Conservation (phyloP, 2,329 filamentous ascomycete species). For the Parafenestella ontariensis region DNA sequence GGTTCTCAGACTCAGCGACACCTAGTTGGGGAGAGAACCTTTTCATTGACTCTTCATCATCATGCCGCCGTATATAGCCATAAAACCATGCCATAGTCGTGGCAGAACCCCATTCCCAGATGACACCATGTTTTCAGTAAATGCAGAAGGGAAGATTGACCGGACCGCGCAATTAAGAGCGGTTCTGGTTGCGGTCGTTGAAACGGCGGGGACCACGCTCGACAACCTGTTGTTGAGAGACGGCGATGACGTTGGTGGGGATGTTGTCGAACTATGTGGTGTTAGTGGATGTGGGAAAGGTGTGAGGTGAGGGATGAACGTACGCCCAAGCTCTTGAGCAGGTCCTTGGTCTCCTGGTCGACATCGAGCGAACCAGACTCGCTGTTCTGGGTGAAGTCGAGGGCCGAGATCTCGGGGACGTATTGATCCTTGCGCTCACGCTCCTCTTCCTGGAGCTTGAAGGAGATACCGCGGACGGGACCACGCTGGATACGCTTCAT, state of each 20-base stretch:
- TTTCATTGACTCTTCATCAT: constrained; percentile 72
- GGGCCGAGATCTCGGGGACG: constrained; percentile 97
- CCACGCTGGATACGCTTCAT: constrained; percentile 99
- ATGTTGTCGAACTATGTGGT: constrained; percentile 85
- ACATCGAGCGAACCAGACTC: constrained; percentile 95
- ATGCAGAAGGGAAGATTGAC: constrained; percentile 35
- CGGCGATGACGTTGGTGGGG: constrained; percentile 92
- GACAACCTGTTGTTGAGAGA: constrained; percentile 84
- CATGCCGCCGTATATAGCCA: constrained; percentile 65
- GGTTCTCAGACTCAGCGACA: constrained; percentile 79
- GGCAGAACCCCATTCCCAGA: constrained; percentile 93
- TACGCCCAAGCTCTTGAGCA: constrained; percentile 99
- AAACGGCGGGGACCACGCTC: constrained; percentile 85
- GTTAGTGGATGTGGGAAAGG: constrained; percentile 13
- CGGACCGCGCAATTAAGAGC: constrained; percentile 59
- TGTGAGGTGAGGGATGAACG: constrained; percentile 54
- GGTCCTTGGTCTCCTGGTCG: constrained; percentile 97
- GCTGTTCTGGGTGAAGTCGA: constrained; percentile 95
- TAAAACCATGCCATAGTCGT: constrained; percentile 91
- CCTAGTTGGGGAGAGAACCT: constrained; percentile 64
- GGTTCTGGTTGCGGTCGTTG: constrained; percentile 63
- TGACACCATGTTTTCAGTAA: constrained; percentile 59
- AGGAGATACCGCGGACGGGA: constrained; percentile 99
- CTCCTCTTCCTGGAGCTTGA: constrained; percentile 99
- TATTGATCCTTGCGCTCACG: constrained; percentile 99